phyloP scores from a whole-genome alignment of 768 basidiomycete species.

The Pleurotus tuoliensis region DNA sequence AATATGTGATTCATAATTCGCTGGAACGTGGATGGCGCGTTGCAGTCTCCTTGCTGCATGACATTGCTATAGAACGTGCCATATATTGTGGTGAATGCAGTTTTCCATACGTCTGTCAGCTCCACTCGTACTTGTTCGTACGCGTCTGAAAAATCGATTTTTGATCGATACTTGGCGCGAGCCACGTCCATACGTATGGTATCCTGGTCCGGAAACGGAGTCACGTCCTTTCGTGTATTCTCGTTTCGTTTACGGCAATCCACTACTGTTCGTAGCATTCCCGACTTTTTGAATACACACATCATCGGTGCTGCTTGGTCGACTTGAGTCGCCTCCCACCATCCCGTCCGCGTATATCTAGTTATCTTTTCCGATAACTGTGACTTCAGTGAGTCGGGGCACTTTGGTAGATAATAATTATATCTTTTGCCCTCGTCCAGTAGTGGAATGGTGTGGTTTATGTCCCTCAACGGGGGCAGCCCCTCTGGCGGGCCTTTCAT shows the following conservation, averaged over 20 bases:
- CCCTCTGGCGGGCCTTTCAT: slow-evolving; percentile 15
- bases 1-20: slow-evolving; percentile 38
- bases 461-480: slow-evolving; percentile 28
- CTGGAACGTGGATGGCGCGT: slow-evolving; percentile 44
- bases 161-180: slow-evolving; percentile 17
- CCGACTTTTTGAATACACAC: slow-evolving; percentile 27
- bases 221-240: slow-evolving; percentile 35
- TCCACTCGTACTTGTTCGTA: slow-evolving; percentile 10
- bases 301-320: slow-evolving; percentile 26
- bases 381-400: slow-evolving; percentile 23
- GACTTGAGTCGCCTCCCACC: slow-evolving; percentile 26
- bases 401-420: slow-evolving; percentile 24
- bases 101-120: slow-evolving; percentile 20
- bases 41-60: slow-evolving; percentile 31
- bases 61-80: slow-evolving; percentile 1
- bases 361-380: slow-evolving; percentile 28
- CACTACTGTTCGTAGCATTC: slow-evolving; percentile 27
- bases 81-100: slow-evolving; percentile 19
- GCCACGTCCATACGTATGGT: slow-evolving; percentile 22
- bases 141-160: slow-evolving; percentile 24
- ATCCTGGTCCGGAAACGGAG: slow-evolving; percentile 38
- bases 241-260: slow-evolving; percentile 33
- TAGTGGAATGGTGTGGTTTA: slow-evolving; percentile 36
- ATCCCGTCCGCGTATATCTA: slow-evolving; percentile 23
- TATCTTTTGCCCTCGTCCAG: slow-evolving; percentile 29